Evolutionary conservation across 1,284 basidiomycete species (phyloP).

Genomic region (Sanghuangporus weigelae): DNA sequence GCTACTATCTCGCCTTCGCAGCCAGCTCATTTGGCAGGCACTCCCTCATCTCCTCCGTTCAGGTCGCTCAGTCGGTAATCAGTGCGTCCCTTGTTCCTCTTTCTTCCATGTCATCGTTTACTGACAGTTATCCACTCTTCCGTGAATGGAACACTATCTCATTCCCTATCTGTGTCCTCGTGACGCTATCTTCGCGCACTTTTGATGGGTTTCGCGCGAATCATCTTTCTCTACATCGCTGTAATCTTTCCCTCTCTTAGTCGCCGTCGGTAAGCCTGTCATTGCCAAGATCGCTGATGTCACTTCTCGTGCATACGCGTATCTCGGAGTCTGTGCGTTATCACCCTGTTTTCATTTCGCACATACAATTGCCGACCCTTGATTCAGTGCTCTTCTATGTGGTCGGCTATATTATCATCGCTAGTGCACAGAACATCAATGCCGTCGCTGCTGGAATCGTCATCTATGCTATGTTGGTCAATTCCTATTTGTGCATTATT

Average conservation of each 20-base stretch:
- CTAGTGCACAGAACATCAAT: conserved; percentile 35
- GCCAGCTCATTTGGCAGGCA: conserved; percentile 56
- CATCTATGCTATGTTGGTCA: conserved; percentile 47
- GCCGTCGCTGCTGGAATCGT: conserved; percentile 49
- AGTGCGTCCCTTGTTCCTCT: conserved; percentile 28
- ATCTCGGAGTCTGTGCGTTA: conserved; percentile 55
- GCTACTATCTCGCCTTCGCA: conserved; percentile 59
- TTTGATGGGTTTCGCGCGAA: not conserved
- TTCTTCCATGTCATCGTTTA: not conserved
- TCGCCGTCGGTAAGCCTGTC: conserved; percentile 71
- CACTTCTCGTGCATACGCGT: conserved; percentile 56
- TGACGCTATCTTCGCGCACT: not conserved
- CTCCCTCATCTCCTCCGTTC: conserved; percentile 61
- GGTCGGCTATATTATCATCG: conserved; percentile 39
- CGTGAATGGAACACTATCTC: not conserved
- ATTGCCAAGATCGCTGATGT: conserved; percentile 79
- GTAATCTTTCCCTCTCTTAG: conserved; percentile 18
- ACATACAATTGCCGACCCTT: not conserved
- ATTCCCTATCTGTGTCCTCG: not conserved
- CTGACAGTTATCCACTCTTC: not conserved
- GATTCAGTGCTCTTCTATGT: conserved; percentile 51
- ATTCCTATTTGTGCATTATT: not conserved
- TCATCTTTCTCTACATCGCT: not conserved
- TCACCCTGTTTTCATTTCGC: not conserved
- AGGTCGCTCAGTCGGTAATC: conserved; percentile 54